These are phyloP conservation scores for Artemisia tridentata DNA, from an alignment of 129 eudicot species.

Conservation along the genomic window DNA sequence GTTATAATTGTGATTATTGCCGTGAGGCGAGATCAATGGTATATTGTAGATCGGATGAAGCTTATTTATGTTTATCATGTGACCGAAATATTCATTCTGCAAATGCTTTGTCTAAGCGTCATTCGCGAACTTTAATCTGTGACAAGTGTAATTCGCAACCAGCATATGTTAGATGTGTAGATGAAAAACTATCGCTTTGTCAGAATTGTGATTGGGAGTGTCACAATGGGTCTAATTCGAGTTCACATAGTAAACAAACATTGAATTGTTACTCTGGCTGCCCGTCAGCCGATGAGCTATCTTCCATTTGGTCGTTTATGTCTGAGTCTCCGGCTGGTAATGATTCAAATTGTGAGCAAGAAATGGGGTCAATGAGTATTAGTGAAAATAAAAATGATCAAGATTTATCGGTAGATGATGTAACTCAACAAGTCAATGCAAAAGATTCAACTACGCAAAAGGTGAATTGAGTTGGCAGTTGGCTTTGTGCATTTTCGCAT, in stretches of 20 bases:
- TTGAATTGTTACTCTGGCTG: constrained; percentile 76
- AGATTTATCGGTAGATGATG: constrained; percentile 29
- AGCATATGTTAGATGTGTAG: constrained; percentile 69
- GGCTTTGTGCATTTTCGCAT: background rate
- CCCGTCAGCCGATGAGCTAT: constrained; percentile 74
- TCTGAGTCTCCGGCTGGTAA: constrained; percentile 44
- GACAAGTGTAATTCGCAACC: constrained; percentile 78
- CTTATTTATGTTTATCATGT: constrained; percentile 87
- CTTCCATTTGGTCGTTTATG: constrained; percentile 71
- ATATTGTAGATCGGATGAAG: constrained; percentile 91
- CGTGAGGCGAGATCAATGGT: constrained; percentile 82
- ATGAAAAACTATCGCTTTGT: constrained; percentile 75
- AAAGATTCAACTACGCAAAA: constrained; percentile 29
- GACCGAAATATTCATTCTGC: constrained; percentile 91
- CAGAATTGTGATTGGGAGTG: constrained; percentile 71
- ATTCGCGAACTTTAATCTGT: constrained; percentile 80
- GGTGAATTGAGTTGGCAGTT: constrained; percentile 39
- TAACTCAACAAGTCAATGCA: constrained; percentile 34
- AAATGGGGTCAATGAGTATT: constrained; percentile 69
- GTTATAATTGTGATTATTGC: constrained; percentile 70
- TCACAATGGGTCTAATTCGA: constrained; percentile 45
- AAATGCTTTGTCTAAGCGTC: constrained; percentile 85
- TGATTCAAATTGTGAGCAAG: constrained; percentile 65
- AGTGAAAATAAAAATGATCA: constrained; percentile 34
- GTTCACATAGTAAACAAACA: constrained; percentile 55